phyloP scores from a whole-genome alignment of 108 stramenopile genomes.

The Seminavis robusta region DNA sequence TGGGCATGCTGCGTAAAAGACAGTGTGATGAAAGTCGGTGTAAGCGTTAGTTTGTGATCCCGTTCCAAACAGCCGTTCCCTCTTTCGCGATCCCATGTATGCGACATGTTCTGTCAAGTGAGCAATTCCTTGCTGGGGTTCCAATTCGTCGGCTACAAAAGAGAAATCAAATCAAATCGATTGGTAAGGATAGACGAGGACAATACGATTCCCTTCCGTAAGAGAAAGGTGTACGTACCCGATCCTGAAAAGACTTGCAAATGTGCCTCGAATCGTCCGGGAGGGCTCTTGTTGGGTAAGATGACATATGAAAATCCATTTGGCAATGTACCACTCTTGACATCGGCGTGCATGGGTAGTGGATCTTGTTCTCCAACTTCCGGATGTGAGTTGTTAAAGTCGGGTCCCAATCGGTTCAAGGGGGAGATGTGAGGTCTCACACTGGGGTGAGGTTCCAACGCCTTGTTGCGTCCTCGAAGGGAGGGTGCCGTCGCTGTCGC shows the following conservation, averaged over 20 bases:
- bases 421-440: constrained; percentile 80
- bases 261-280: constrained; percentile 95
- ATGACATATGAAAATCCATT: constrained; percentile 94
- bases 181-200: constrained; percentile 9
- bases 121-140: constrained; percentile 95
- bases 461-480: constrained; percentile 20
- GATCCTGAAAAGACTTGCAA: constrained; percentile 92
- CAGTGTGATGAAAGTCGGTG: constrained; percentile 99
- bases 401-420: constrained; percentile 67
- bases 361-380: too few relatives aligned
- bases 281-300: constrained; percentile 90
- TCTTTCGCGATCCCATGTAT: constrained; percentile 96
- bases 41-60: constrained; percentile 96
- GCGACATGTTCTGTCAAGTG: constrained; percentile 98
- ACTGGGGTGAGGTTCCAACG: constrained; percentile 71
- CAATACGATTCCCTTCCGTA: background rate
- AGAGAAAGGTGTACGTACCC: constrained; percentile 48
- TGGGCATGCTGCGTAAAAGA: constrained; percentile 97
- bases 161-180: constrained; percentile 12
- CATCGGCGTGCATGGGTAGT: constrained; percentile 77
- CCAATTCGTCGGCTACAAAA: constrained; percentile 82
- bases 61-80: constrained; percentile 94
- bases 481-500: constrained; percentile 14
- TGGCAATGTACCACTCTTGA: constrained; percentile 64
- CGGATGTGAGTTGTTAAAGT: constrained; percentile 13